Evolutionary conservation across 2,329 filamentous ascomycete species (phyloP), one percentile per base, ranked within the genome.

Genomic region (Colletotrichum chlorophyti): DNA sequence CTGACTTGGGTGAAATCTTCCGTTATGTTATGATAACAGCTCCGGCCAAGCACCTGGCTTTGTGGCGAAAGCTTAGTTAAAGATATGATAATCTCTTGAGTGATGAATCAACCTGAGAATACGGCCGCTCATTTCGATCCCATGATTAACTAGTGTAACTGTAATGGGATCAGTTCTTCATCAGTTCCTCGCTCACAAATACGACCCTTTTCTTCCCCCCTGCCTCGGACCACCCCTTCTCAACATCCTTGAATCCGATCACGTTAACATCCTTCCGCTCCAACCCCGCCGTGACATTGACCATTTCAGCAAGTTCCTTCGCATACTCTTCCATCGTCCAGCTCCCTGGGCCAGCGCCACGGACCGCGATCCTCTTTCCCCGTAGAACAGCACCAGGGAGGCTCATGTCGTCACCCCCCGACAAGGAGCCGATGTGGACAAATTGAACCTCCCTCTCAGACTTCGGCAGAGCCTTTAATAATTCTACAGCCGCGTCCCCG

Each of bases 351-450:
- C 79, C 80, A 0, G 79, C 68, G 0, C 80, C 81, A 9, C 77
- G 66, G 26, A 83, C 63, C 2, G 76, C 80, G 5, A 85, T 69
- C 48, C 82, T 73, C 64, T 79, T 79, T 19, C 76, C 75, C 58
- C 83, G 70, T 60, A 85, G 65, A 6, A 80, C 62, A 4, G 73
- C 70, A 0, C 75, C 74, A 0, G 79, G 75, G 9, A 84, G 65
- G 6, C 65, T 60, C 1, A 76, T 69, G 2, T 74, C 72, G 17
- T 70, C 67, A 3, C 65, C 60, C 9, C 70, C 71, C 0, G 76
- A 75, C 38, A 84, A 64, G 1, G 72, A 69, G 5, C 83, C 83
- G 52, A 85, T 80, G 48, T 80, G 77, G 10, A 85, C 76, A 65
- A 81, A 84, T 57, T 83, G 81, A 21, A 83, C 72, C 0, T 78